Conservation (phyloP, 805 yeast species). For the Metschnikowia drakensbergensis region DNA sequence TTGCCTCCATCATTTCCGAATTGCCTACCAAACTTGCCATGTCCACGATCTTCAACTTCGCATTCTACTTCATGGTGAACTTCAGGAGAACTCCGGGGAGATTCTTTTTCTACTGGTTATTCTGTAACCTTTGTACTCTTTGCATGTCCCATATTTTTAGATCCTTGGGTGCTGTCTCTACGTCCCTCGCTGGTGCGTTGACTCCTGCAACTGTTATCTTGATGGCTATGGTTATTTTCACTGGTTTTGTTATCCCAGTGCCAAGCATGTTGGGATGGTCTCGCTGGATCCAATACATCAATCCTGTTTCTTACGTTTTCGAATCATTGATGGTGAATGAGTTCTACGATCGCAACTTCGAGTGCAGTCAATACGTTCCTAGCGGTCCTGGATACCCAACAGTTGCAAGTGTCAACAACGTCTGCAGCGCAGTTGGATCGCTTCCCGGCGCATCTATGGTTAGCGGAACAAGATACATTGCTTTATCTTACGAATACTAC, state of each 20-base stretch:
- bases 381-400: conserved; percentile 50
- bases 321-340: conserved; percentile 66
- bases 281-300: conserved; percentile 40
- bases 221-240: conserved; percentile 53
- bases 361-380: conserved; percentile 58
- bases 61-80: conserved; percentile 28
- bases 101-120: conserved; percentile 37
- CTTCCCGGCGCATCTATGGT: conserved; percentile 50
- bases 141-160: conserved; percentile 41
- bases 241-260: conserved; percentile 44
- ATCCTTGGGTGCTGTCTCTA: conserved; percentile 41
- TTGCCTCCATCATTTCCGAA: conserved; percentile 57
- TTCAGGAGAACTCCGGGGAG: conserved; percentile 36
- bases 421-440: conserved; percentile 63
- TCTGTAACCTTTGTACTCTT: conserved; percentile 21
- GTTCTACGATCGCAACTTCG: conserved; percentile 53
- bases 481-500: conserved; percentile 45
- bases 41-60: conserved; percentile 32
- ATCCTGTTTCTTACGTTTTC: conserved; percentile 39
- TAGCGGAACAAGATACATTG: conserved; percentile 56
- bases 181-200: conserved; percentile 40
- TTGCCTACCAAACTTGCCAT: conserved; percentile 53
- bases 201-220: conserved; percentile 44
- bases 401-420: conserved; percentile 34
- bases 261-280: conserved; percentile 34